Conservation (phyloP, 192 early-diverging fungal species). For the Polychytrium aggregatum region DNA sequence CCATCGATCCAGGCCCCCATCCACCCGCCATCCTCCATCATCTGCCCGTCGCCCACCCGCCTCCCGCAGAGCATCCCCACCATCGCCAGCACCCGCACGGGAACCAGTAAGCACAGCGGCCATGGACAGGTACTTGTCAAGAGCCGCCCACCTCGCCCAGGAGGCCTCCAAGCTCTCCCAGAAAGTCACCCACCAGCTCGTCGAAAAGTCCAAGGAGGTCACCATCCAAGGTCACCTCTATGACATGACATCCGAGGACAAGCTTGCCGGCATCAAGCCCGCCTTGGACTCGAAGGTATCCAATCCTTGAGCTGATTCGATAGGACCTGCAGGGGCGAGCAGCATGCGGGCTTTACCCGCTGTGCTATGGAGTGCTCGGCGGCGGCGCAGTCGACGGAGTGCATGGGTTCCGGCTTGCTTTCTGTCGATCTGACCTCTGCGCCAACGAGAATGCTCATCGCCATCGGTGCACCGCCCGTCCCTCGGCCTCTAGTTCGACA, state of each 20-base stretch:
- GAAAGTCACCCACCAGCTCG: slow-evolving; percentile 48
- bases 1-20: too few species aligned
- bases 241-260: slow-evolving; percentile 82
- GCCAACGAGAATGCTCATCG: not conserved
- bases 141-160: slow-evolving; percentile 16
- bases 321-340: too few species aligned
- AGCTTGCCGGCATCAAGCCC: slow-evolving; percentile 60
- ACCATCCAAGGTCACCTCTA: slow-evolving; percentile 73
- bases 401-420: too few species aligned
- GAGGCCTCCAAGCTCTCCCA: slow-evolving; percentile 24
- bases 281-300: slow-evolving; percentile 63
- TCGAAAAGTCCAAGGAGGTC: slow-evolving; percentile 81
- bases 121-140: slow-evolving; percentile 15
- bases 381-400: too few species aligned
- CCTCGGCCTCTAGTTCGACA: slow-evolving; percentile 38
- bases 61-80: too few species aligned
- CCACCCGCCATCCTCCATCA: too few species aligned
- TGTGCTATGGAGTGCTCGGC: too few species aligned
- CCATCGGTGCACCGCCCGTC: not conserved
- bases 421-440: not conserved
- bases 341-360: too few species aligned
- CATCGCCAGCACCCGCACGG: too few species aligned
- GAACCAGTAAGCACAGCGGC: not conserved
- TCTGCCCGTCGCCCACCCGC: too few species aligned
- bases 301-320: not conserved